Base-by-base conservation (phyloP, 1,284 basidiomycete species). In the Boletellus deceptivus region DNA sequence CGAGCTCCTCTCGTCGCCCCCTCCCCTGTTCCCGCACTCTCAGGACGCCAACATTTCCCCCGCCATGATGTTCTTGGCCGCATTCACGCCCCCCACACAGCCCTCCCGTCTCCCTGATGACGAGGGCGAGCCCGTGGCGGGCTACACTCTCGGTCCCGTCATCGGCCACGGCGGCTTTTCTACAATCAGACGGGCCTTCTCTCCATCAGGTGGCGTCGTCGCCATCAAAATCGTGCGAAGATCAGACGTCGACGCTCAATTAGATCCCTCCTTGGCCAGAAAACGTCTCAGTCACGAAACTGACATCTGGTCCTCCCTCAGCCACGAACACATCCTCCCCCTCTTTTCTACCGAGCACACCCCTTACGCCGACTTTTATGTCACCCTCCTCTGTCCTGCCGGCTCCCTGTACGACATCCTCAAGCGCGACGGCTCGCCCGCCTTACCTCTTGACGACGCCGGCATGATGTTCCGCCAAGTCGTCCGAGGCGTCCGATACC, bases 401-500 rank as follows among this genome's bases (percentile, higher is more conserved):
- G 93, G 93, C 8, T 90, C 87, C 4, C 77, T 98, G 42, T 86
- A 90, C 61, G 89, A 95, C 64, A 89, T 94, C 48, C 76, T 97
- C 53, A 82, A 84, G 63, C 74, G 86, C 44, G 84, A 84, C 53
- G 89, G 86, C 4, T 68, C 68, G 1, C 85, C 84, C 6, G 82
- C 77, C 46, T 67, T 86, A 27, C 78, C 78, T 22, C 83, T 82
- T 57, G 89, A 91, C 59, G 91, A 91, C 52, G 90, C 85, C 0
- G 85, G 91, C 46, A 89, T 86, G 73, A 88, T 93, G 78, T 95
- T 98, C 67, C 81, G 87, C 43, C 93, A 97, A 70, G 83, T 98
- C 51, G 91, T 93, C 31, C 78, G 86, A 42, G 95, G 93, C 11
- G 74, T 98, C 58, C 77, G 83, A 50, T 95, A 93, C 67, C 72